Evolutionary conservation across 2,329 filamentous ascomycete species (phyloP).

Genomic region (Leptographium procerum): DNA sequence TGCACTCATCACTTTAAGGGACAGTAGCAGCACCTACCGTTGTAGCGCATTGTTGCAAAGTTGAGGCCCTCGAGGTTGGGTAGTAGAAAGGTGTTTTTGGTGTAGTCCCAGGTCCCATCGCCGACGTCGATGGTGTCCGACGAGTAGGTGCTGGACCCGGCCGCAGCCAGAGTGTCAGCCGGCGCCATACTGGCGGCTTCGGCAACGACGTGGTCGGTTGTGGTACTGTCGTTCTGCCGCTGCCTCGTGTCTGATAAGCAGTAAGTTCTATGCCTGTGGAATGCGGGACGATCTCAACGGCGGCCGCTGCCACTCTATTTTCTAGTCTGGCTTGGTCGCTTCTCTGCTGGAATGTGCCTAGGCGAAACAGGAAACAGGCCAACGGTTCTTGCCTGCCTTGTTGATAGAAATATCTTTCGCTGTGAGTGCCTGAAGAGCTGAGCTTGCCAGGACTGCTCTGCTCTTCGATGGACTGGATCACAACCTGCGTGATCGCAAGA

Average conservation of each 20-base stretch:
- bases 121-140: slow-evolving; percentile 67
- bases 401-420: too few relatives aligned
- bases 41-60: slow-evolving; percentile 74
- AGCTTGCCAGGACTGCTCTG: background rate
- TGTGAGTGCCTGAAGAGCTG: background rate
- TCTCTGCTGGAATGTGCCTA: background rate
- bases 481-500: too few relatives aligned
- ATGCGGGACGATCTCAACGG: background rate
- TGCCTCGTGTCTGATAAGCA: too few relatives aligned
- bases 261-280: background rate
- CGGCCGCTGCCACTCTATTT: background rate
- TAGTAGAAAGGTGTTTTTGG: slow-evolving; percentile 64
- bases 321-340: background rate
- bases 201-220: background rate
- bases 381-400: background rate
- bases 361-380: background rate
- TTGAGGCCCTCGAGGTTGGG: slow-evolving; percentile 68
- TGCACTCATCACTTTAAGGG: background rate
- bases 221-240: background rate
- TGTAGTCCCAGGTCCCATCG: slow-evolving; percentile 74
- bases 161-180: slow-evolving; percentile 50
- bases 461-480: background rate
- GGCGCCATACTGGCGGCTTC: slow-evolving; percentile 37
- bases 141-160: slow-evolving; percentile 61
- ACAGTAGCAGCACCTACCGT: slow-evolving; percentile 44